Base-by-base conservation (phyloP, 306 rosid species). In the Cicer yamashitae region DNA sequence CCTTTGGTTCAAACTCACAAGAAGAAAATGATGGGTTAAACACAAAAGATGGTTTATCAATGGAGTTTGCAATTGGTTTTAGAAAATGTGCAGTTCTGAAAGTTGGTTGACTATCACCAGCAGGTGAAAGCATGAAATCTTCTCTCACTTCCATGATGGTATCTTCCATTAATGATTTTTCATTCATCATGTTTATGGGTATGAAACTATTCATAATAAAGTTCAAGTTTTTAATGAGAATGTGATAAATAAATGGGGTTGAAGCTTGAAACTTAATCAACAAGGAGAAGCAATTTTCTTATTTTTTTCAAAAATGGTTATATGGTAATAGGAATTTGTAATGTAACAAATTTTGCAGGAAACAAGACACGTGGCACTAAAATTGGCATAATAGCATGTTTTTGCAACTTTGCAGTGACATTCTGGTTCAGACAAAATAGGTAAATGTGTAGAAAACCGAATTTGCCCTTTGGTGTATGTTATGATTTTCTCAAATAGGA, bases 71-170 rank as follows among this genome's bases (percentile, higher is more conserved):
- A 75, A 34, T 15, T 9, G 93, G 89, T 58, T 78, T 84, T 7
- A 86, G 84, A 72, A 83, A 88, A 56, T 77, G 82, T 2, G 87
- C 84, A 2, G 14, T 47, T 83, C 88, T 86, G 6, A 39, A 7
- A 38, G 52, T 47, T 82, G 87, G 80, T 8, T 51, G 5, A n/a
- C 86, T 75, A 1, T 86, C 84, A n/a, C 85, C 88, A 8, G 61
- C 74, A 2, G 88, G 88, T 39, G 92, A 83, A 79, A 90, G 76
- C 89, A 90, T 88, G 17, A 74, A 1, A 45, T 70, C 83, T 34
- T 86, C 66, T 30, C 82, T 86, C 47, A 39, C 69, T 17, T 84
- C 89, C 41, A 82, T 75, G 2, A 78, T 72, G 45, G 78, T 34
- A 53, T 53, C 60, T 47, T 76, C 72, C n/a, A 7, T 1, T 54